Conservation (phyloP, 345 rosid species). For the Excoecaria agallocha region DNA sequence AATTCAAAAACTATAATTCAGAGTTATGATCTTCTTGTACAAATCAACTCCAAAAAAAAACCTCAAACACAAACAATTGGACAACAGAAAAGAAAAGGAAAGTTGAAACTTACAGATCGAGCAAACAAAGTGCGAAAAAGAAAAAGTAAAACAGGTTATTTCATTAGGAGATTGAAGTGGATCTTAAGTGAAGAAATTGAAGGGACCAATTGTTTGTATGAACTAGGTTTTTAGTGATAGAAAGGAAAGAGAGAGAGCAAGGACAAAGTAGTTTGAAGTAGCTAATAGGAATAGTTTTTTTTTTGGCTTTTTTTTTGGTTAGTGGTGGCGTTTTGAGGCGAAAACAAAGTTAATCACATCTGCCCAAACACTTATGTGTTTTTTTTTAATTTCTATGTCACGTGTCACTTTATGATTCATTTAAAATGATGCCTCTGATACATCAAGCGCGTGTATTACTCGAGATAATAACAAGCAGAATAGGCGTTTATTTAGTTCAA, state of each 20-base stretch:
- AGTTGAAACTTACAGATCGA: slow-evolving; percentile 23
- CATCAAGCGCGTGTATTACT: no score
- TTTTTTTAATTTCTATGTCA: no score
- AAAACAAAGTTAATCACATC: slow-evolving; percentile 26
- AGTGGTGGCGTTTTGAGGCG: slow-evolving; percentile 12
- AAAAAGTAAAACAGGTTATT: not conserved
- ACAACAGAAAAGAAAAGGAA: no score
- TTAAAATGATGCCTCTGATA: no score
- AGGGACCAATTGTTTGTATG: not conserved
- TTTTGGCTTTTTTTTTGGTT: not conserved
- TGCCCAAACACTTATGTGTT: slow-evolving; percentile 37
- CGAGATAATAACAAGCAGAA: no score
- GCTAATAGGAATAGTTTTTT: not conserved
- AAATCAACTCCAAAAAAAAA: slow-evolving; percentile 7
- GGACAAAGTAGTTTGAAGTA: not conserved
- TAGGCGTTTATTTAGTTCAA: no score
- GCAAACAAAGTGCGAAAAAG: not conserved
- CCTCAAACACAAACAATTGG: not conserved
- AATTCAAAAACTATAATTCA: not conserved
- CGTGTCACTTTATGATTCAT: no score
- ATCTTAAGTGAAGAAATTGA: not conserved
- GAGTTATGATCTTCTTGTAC: not conserved
- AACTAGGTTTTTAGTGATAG: not conserved
- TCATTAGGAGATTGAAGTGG: slow-evolving; percentile 17
- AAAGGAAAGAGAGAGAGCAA: not conserved